Evolutionary conservation across 2,329 filamentous ascomycete species (phyloP).

Genomic region (Penicillium freii): DNA sequence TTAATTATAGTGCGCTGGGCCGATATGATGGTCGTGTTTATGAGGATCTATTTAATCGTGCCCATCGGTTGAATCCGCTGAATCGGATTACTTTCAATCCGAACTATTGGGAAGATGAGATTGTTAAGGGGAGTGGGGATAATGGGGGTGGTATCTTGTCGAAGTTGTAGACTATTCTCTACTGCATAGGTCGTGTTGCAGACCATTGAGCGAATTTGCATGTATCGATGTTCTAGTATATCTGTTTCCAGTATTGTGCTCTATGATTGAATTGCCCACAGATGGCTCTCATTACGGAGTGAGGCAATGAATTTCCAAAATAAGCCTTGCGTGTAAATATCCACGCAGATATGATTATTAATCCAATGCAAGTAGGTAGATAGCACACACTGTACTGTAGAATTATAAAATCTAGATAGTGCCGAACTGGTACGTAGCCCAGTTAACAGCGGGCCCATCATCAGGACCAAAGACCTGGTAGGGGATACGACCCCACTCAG

Average conservation of each 20-base stretch:
- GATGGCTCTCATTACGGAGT: neutral
- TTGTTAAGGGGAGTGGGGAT: slow-evolving; percentile 24
- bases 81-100: slow-evolving; percentile 53
- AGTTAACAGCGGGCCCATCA: slow-evolving; percentile 43
- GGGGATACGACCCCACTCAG: slow-evolving; percentile 70
- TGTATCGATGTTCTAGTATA: neutral
- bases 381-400: neutral
- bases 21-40: slow-evolving; percentile 54
- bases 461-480: slow-evolving; percentile 44
- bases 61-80: slow-evolving; percentile 52
- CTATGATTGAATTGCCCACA: neutral
- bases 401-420: slow-evolving; percentile 29
- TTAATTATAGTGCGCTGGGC: slow-evolving; percentile 46
- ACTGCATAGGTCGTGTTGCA: too few species aligned
- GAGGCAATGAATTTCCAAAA: neutral
- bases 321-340: neutral
- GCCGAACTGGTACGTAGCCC: slow-evolving; percentile 47
- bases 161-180: slow-evolving; percentile 14
- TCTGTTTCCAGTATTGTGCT: neutral
- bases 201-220: neutral
- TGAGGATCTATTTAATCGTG: slow-evolving; percentile 53
- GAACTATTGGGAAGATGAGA: slow-evolving; percentile 30
- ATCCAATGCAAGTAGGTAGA: neutral
- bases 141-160: slow-evolving; percentile 13
- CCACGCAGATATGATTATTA: neutral